These are phyloP conservation scores for Debaryomycetaceae sp. DNA, from an alignment of 1,139 yeast species.

Conservation along the genomic window DNA sequence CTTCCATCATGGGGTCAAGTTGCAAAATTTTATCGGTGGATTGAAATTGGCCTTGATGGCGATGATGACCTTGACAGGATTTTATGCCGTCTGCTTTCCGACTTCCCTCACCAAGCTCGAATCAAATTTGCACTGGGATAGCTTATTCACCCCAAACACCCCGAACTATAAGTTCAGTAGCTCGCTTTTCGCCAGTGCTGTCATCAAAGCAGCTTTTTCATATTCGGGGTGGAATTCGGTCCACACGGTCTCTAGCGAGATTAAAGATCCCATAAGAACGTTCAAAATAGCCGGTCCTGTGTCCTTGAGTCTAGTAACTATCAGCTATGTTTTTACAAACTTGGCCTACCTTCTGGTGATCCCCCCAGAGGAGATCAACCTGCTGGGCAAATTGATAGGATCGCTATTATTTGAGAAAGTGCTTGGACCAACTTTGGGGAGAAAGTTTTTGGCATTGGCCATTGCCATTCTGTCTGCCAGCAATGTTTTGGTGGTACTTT, in stretches of 20 bases:
- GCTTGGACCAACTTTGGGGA: constrained; percentile 50
- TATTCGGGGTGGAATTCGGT: constrained; percentile 64
- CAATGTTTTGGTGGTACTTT: constrained; percentile 58
- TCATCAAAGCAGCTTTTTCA: constrained; percentile 56
- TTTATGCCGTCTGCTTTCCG: constrained; percentile 47
- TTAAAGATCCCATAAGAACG: constrained; percentile 54
- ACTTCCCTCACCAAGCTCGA: constrained; percentile 35
- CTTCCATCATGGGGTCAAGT: constrained; percentile 46
- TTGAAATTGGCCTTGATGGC: constrained; percentile 46
- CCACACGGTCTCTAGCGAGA: constrained; percentile 59
- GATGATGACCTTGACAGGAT: constrained; percentile 46
- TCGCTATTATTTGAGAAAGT: constrained; percentile 53
- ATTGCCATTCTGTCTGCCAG: constrained; percentile 61
- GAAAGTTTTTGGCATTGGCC: constrained; percentile 49
- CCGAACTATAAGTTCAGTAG: constrained; percentile 31
- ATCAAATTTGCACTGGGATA: constrained; percentile 31
- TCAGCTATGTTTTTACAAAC: constrained; percentile 52
- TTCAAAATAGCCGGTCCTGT: constrained; percentile 59
- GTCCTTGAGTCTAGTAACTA: constrained; percentile 43
- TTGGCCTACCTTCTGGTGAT: constrained; percentile 54
- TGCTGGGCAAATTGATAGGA: constrained; percentile 56
- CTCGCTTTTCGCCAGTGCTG: constrained; percentile 51
- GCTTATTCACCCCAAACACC: constrained; percentile 23
- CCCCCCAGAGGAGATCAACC: constrained; percentile 48
- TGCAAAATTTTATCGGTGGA: constrained; percentile 56